phyloP scores from a whole-genome alignment of 148 eudicot species.

The Agrostemma githago region DNA sequence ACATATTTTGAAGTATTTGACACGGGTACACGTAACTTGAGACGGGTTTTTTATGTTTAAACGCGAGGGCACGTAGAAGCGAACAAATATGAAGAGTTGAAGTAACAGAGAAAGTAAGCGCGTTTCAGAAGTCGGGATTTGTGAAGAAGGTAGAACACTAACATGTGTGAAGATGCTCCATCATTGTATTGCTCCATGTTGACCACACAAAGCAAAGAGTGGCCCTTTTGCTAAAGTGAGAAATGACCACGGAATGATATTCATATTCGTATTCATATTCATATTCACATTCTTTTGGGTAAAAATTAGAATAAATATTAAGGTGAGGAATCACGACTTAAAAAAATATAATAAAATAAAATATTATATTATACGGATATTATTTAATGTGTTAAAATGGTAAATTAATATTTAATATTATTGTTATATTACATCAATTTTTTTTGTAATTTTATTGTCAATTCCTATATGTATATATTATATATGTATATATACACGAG shows the following conservation, averaged over 20 bases:
- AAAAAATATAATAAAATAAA: slow-evolving; percentile 18
- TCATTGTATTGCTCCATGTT: slow-evolving; percentile 31
- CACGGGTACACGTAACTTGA: slow-evolving; percentile 22
- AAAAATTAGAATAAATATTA: too few relatives aligned
- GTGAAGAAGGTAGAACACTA: slow-evolving; percentile 30
- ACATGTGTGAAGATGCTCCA: slow-evolving; percentile 34
- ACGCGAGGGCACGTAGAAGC: too few relatives aligned
- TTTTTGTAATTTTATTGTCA: too few relatives aligned
- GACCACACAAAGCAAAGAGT: slow-evolving; percentile 33
- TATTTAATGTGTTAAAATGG: too few relatives aligned
- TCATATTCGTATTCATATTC: slow-evolving; percentile 39
- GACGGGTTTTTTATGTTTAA: neutral
- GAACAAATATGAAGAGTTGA: neutral
- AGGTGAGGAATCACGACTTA: too few relatives aligned
- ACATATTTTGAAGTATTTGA: neutral
- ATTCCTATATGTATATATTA: too few relatives aligned
- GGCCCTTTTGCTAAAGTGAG: slow-evolving; percentile 29
- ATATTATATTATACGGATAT: too few relatives aligned
- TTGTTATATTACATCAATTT: too few relatives aligned
- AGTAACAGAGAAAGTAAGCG: neutral
- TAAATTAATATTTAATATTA: too few relatives aligned
- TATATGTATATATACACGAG: too few relatives aligned
- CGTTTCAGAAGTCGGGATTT: slow-evolving; percentile 12
- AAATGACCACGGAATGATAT: slow-evolving; percentile 81
- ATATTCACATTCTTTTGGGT: too few relatives aligned